Base-by-base conservation (phyloP, 164 flowering plant species). In the Macadamia tetraphylla region DNA sequence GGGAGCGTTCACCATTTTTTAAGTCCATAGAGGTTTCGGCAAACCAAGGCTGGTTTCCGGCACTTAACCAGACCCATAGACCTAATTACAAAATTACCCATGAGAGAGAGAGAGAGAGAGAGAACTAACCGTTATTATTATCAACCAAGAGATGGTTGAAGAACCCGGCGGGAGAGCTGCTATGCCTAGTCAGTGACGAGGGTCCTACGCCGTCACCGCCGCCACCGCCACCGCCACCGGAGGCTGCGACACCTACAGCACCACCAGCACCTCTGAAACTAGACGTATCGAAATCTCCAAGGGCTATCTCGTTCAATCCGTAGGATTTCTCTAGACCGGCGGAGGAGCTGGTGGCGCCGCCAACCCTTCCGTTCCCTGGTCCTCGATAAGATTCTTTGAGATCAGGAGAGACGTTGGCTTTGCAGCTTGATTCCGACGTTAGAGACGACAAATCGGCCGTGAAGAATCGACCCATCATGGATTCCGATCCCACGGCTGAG, bases 81-180 rank as follows among this genome's bases (percentile, higher is more conserved):
- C 23, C 23, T 23, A 23, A 23, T 23, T 23, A 23, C 23, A 23
- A 23, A 23, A 23, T 23, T 23, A 23, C 23, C 23, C 23, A 23
- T 0, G 23, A 46, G 51, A 3, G 7, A 11, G 51, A 68, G 31
- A 46, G 3, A 35, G 5, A 65, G 29, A 60, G 14, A 5, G 15
- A 35, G 43, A 53, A 76, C 72, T 30, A 68, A 83, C 88, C 85
- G 73, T 75, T 35, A 35, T 35, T 35, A 35, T 35, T 81, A 35
- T 84, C 91, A n/a, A 73, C 64, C 58, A 78, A 46, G 62, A 83
- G 82, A 32, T 84, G 81, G 62, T 76, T 74, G 30, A 88, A 73
- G 59, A 90, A 86, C 1, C 90, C 90, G 44, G 97, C 94, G 0
- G 97, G 94, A 14, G 91, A 87, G 76, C 97, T 90, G 62, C 85